phyloP scores from a whole-genome alignment of 345 rosid genomes.

The Eucalyptus cladocalyx region DNA sequence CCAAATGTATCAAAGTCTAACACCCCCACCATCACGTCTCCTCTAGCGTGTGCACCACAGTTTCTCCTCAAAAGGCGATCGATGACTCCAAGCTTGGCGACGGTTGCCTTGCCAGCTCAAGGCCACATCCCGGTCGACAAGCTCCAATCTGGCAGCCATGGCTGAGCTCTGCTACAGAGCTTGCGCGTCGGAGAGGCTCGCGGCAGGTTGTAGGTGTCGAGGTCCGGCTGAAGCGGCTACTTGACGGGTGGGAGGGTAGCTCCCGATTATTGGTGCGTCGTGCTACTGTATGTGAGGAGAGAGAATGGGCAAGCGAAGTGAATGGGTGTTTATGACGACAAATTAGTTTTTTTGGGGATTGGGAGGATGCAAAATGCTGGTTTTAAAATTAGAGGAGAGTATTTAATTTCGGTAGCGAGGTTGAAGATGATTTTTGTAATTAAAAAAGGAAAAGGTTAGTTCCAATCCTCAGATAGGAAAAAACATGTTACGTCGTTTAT shows the following conservation, averaged over 20 bases:
- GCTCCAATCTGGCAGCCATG: background rate
- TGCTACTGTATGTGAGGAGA: background rate
- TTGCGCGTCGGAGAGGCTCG: background rate
- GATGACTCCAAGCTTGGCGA: background rate
- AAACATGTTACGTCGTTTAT: no score
- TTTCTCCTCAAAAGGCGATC: background rate
- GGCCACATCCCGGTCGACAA: background rate
- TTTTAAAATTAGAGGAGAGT: background rate
- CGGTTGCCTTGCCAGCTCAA: background rate
- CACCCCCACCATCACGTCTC: background rate
- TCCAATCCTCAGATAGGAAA: no score
- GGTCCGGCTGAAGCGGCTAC: no score
- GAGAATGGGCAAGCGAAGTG: background rate
- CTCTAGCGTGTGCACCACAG: background rate
- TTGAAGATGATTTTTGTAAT: background rate
- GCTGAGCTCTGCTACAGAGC: background rate
- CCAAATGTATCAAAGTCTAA: background rate
- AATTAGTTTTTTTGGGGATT: background rate
- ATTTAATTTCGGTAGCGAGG: background rate
- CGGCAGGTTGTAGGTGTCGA: no score
- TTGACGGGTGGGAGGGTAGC: background rate
- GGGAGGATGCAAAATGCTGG: background rate
- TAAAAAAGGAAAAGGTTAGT: background rate
- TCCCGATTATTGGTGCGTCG: background rate
- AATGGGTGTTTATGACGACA: background rate